Evolutionary conservation across 2,329 filamentous ascomycete genomes (phyloP).

Genomic region (Phialophora verrucosa): DNA sequence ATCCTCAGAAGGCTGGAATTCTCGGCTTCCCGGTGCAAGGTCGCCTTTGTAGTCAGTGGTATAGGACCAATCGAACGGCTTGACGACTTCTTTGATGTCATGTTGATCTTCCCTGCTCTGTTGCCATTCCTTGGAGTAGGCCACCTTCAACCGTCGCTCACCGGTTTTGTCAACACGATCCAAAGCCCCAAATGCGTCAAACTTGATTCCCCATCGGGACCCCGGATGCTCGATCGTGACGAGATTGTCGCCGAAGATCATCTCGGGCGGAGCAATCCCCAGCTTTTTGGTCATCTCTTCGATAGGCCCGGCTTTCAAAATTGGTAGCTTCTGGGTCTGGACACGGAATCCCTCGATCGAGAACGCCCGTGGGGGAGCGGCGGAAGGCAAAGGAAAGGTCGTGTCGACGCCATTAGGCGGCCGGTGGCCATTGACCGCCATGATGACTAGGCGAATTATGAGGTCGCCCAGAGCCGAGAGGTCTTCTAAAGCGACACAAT

Average conservation of each 20-base stretch:
- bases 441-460: conserved; percentile 12
- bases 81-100: conserved; percentile 89
- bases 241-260: conserved; percentile 98
- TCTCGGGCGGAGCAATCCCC: conserved; percentile 89
- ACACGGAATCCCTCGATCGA: conserved; percentile 73
- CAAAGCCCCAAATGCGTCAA: conserved; percentile 85
- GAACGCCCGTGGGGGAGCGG: conserved; percentile 61
- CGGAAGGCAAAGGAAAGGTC: conserved; percentile 57
- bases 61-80: conserved; percentile 98
- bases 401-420: conserved; percentile 49
- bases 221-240: conserved; percentile 75
- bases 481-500: background rate
- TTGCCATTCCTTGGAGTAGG: conserved; percentile 89
- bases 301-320: conserved; percentile 89
- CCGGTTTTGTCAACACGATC: conserved; percentile 95
- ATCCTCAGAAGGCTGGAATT: conserved; percentile 52
- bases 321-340: conserved; percentile 86
- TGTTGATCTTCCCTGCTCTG: conserved; percentile 75
- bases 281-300: conserved; percentile 79
- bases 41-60: conserved; percentile 85
- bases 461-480: conserved; percentile 1
- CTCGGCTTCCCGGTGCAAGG: conserved; percentile 47
- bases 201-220: conserved; percentile 77
- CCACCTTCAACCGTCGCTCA: conserved; percentile 86
- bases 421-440: conserved; percentile 36